phyloP scores from a whole-genome alignment of 306 rosid genomes.

The Adenanthera pavonina region DNA sequence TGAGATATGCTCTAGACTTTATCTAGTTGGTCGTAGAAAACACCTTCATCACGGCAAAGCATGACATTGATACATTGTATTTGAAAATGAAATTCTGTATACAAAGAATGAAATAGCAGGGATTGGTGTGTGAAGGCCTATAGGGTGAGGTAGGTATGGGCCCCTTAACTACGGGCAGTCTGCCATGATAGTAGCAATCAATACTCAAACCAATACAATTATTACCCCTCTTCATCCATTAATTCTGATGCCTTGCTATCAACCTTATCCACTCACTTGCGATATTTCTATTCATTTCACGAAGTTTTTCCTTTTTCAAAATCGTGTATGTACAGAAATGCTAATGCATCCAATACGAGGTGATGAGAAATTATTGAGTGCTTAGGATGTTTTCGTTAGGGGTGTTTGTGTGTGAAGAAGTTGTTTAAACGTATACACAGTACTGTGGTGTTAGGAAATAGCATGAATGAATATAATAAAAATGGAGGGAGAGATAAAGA shows the following conservation, averaged over 20 bases:
- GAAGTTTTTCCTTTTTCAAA: neutral
- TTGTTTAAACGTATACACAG: too few species aligned
- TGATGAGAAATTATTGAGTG: too few species aligned
- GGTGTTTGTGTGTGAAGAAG: too few species aligned
- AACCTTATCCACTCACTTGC: too few species aligned
- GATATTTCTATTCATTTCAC: neutral
- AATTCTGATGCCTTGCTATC: too few species aligned
- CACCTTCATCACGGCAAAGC: neutral
- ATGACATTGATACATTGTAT: neutral
- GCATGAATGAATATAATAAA: too few species aligned
- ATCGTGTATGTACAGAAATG: neutral
- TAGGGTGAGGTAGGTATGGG: neutral
- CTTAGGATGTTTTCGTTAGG: too few species aligned
- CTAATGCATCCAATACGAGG: neutral
- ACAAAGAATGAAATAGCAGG: neutral
- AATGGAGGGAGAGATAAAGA: neutral
- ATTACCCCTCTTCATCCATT: too few species aligned
- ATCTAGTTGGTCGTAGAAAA: neutral
- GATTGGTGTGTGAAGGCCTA: neutral
- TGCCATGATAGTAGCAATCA: too few species aligned
- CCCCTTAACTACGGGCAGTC: neutral
- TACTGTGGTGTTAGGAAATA: too few species aligned
- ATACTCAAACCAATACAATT: too few species aligned
- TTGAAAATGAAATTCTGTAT: neutral
- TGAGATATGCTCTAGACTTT: neutral